Percentiles rank a stretch among this genome's conserved stretches.
phyloP scores from a whole-genome alignment of 768 basidiomycete genomes.

The Lepiota venenata region DNA sequence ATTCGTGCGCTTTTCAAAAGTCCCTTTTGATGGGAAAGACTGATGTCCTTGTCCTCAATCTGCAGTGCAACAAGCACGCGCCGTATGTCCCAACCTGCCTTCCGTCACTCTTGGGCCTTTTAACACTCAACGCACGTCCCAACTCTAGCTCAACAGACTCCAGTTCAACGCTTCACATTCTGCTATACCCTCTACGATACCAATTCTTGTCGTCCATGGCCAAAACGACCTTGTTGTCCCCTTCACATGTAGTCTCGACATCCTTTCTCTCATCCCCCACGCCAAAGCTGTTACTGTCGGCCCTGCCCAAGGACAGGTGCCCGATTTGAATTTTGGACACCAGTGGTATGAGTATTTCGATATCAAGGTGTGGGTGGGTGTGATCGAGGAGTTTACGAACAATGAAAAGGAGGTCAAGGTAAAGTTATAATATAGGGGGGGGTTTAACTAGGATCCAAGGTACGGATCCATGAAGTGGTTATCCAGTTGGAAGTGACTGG shows the following conservation, averaged over 20 bases:
- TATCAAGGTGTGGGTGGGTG: conserved; percentile 34
- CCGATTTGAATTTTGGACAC: conserved; percentile 37
- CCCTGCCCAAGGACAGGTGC: conserved; percentile 28
- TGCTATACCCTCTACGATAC: conserved; percentile 25
- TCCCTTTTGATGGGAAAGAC: neutral
- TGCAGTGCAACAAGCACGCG: conserved; percentile 14
- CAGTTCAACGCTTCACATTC: conserved; percentile 25
- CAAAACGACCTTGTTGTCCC: conserved; percentile 36
- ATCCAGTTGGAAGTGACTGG: conserved; percentile 37
- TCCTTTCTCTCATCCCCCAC: conserved; percentile 33
- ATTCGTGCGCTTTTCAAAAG: conserved; percentile 11
- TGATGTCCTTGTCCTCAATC: neutral
- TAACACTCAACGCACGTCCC: neutral
- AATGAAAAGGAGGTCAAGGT: neutral
- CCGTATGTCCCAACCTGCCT: conserved; percentile 5
- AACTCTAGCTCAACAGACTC: conserved; percentile 23
- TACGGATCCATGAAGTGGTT: conserved; percentile 29
- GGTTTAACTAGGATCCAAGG: neutral
- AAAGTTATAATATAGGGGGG: neutral
- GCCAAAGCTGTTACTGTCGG: conserved; percentile 32
- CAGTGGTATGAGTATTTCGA: conserved; percentile 46
- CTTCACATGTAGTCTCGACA: conserved; percentile 30
- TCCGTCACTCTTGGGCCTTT: neutral
- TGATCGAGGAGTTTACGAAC: conserved; percentile 30
- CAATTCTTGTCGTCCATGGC: conserved; percentile 40